Evolutionary conservation across 2,329 filamentous ascomycete species (phyloP).

Genomic region (Cylindrodendrum hubeiense): DNA sequence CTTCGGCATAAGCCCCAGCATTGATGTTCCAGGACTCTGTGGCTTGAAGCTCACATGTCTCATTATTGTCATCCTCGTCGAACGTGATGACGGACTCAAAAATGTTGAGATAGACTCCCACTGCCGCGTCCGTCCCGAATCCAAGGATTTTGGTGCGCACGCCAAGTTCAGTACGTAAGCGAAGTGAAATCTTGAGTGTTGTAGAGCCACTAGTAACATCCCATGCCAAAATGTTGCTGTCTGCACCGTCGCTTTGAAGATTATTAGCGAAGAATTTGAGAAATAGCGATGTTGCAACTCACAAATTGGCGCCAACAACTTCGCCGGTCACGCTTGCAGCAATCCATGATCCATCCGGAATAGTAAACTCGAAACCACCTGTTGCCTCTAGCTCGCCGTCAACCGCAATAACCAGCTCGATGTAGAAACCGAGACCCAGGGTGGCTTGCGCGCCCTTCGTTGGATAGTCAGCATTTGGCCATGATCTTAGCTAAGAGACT

Average conservation of each 20-base stretch:
- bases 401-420: conserved; percentile 11
- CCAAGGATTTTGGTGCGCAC: background rate
- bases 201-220: background rate
- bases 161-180: conserved; percentile 9
- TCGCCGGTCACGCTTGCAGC: background rate
- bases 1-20: conserved; percentile 5
- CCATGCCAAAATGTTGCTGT: background rate
- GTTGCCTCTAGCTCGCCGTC: background rate
- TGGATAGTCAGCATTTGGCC: background rate
- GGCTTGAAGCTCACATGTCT: background rate
- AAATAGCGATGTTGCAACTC: background rate
- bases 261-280: background rate
- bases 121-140: background rate
- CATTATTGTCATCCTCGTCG: background rate
- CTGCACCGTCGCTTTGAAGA: background rate
- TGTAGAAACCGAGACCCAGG: conserved; percentile 5
- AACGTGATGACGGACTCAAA: conserved; percentile 2
- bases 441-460: background rate
- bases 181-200: conserved; percentile 6
- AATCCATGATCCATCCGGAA: conserved; percentile 16
- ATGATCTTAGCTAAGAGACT: background rate
- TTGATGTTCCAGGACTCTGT: conserved; percentile 13
- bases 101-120: conserved; percentile 20
- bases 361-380: conserved; percentile 18
- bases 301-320: conserved; percentile 9